Evolutionary conservation across 2,329 filamentous ascomycete genomes (phyloP).

Genomic region (Fusarium heterosporum): DNA sequence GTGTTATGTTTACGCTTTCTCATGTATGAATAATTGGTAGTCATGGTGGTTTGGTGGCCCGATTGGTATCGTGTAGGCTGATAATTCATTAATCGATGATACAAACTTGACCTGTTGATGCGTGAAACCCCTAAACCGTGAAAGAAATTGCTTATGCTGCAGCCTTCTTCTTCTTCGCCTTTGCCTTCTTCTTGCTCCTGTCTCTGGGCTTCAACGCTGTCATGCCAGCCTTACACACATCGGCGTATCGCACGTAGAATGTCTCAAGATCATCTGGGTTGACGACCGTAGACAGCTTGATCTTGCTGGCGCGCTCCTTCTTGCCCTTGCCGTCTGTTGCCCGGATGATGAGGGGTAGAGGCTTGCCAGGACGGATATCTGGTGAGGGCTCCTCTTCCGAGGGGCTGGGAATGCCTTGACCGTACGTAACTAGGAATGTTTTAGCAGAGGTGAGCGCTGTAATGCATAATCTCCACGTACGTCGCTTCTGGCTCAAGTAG

Average conservation of each 20-base stretch:
- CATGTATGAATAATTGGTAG: slow-evolving; percentile 9
- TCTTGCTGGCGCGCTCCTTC: slow-evolving; percentile 65
- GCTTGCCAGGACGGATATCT: slow-evolving; percentile 68
- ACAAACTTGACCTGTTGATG: slow-evolving; percentile 8
- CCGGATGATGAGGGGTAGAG: slow-evolving; percentile 81
- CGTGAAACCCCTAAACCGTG: neutral
- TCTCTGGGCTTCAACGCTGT: slow-evolving; percentile 90
- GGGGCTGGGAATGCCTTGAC: slow-evolving; percentile 57
- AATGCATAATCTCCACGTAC: slow-evolving; percentile 58
- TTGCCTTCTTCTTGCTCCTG: slow-evolving; percentile 85
- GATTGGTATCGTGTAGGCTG: slow-evolving; percentile 20
- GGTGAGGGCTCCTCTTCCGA: slow-evolving; percentile 65
- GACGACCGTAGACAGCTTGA: slow-evolving; percentile 88
- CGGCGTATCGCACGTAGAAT: slow-evolving; percentile 89
- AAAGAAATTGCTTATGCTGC: slow-evolving; percentile 24
- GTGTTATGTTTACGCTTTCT: slow-evolving; percentile 8
- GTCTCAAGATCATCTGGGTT: slow-evolving; percentile 78
- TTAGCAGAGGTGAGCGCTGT: slow-evolving; percentile 7
- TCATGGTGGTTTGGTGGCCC: slow-evolving; percentile 12
- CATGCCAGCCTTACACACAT: slow-evolving; percentile 92
- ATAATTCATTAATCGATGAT: slow-evolving; percentile 38
- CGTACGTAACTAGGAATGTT: slow-evolving; percentile 55
- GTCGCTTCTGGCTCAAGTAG: slow-evolving; percentile 80
- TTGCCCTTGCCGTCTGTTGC: slow-evolving; percentile 83
- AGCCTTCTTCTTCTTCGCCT: slow-evolving; percentile 77